Evolutionary conservation across 2,329 filamentous ascomycete genomes (phyloP), one percentile per base, ranked within the genome.

Genomic region (Aspergillus pseudoviridinutans): DNA sequence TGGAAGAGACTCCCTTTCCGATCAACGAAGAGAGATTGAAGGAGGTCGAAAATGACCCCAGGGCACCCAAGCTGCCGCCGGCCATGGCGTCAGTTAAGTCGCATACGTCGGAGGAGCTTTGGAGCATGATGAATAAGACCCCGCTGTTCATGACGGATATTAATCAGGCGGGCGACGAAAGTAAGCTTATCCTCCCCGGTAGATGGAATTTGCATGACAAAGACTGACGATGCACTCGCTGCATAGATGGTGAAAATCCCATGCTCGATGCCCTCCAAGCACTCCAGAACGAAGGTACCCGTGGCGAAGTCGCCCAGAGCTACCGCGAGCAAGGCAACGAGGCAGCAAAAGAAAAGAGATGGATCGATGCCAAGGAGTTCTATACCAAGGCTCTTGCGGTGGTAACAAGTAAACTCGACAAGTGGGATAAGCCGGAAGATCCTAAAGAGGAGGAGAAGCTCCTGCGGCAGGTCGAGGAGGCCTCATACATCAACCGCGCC

Each of bases 111-210:
- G 84, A 87, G 50, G 84, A 89, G 63, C 76, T 90, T 38, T 68
- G 87, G 44, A 77, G 80, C 50, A 84, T 88, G 66, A 79, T 90
- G 76, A 89, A 88, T 68, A 84, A 86, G 62, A 82, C 84, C 50
- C 94, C 94, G 6, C 83, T 99, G 41, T 99, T 99, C 81, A 99
- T 99, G 94, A 97, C 92, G 29, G 87, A 90, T 64, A 82, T 97
- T 35, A 90, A 84, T 58, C 82, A 84, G 58, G 82, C 81, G 12
- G 81, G 80, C 54, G 82, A 81, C 57, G 80, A 81, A 60, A 80
- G 82, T 78, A 68, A 28, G 73, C 67, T 10, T 41, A 46, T 46
- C 25, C 25, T 49, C 47, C 8, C 14, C 28, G 17, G 14, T 41
- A 24, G 25, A 20, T 29, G 4, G 17, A 24, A 3, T 22, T 4